Conservation (phyloP, 306 rosid species). For the Prunus padus region DNA sequence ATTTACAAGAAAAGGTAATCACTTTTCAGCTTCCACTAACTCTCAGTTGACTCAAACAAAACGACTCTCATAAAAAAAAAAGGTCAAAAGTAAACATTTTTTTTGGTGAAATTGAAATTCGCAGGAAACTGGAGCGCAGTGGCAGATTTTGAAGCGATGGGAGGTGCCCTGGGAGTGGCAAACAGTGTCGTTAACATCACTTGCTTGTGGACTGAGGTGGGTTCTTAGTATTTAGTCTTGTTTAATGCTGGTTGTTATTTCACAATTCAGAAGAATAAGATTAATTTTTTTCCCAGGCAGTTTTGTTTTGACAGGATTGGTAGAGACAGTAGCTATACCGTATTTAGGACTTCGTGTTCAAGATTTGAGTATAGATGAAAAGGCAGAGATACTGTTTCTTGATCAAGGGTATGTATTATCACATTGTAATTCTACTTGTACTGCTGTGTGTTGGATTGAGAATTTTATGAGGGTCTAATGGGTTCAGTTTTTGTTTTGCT, state of each 20-base stretch:
- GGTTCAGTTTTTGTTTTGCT: conserved; percentile 31
- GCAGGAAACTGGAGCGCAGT: conserved; percentile 56
- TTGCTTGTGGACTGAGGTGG: conserved; percentile 95
- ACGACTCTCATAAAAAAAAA: not conserved
- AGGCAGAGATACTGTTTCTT: conserved; percentile 76
- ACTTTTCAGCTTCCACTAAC: not conserved
- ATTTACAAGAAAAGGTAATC: conserved; percentile 46
- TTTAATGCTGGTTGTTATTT: not conserved
- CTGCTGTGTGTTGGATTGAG: conserved; percentile 2
- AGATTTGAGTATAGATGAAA: conserved; percentile 73
- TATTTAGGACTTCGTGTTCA: conserved; percentile 73
- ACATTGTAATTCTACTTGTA: conserved; percentile 13
- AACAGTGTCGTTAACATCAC: conserved; percentile 73
- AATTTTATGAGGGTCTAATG: conserved; percentile 2
- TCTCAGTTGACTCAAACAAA: not conserved
- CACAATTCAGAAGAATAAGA: not conserved
- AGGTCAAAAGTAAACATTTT: not conserved
- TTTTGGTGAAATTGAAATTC: conserved; percentile 16
- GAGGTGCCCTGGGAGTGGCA: conserved; percentile 99
- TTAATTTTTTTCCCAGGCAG: conserved; percentile 89
- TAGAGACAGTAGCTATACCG: conserved; percentile 78
- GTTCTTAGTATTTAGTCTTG: not conserved
- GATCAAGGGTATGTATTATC: conserved; percentile 67
- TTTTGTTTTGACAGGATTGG: conserved; percentile 93
- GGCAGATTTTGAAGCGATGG: conserved; percentile 85